Base-by-base conservation (phyloP, 805 yeast species). In the Wickerhamomyces canadensis region DNA sequence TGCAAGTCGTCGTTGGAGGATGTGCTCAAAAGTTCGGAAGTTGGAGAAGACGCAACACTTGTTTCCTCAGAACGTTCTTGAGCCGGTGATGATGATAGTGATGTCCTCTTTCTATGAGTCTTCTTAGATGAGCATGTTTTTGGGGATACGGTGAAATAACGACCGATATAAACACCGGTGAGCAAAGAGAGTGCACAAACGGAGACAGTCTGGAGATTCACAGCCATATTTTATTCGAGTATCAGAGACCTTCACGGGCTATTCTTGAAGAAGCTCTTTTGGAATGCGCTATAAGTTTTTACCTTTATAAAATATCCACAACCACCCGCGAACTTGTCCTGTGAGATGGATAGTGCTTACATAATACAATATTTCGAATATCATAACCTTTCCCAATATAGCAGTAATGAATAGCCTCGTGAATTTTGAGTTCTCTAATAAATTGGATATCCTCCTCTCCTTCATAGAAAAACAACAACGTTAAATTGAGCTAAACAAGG, bases 31-130 rank as follows among this genome's bases (percentile, higher is more conserved):
- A 57, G 61, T 4, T 50, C 60, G 17, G 44, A 51, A 5, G 21
- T 28, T 28, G 31, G 31, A 28, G 31, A 28, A 4, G 31, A 28
- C 6, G 17, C 21, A 17, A 67, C 61, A 70, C 74, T 72, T 44
- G 70, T 29, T 51, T 49, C 26, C 41, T 60, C 13, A 5, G 32
- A 19, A n/a, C n/a, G n/a, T 19, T 29, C 4, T 19, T 24, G 6
- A 14, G 14, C 15, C n/a, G n/a, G n/a, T n/a, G n/a, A n/a, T n/a
- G 30, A 14, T 14, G 30, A 15, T 27, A 78, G 69, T 61, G 78
- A 61, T 51, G 57, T 78, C 19, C 79, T 65, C 61, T 45, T 36
- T 22, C 27, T 29, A 8, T 19, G 14, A 16, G 32, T 5, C 7
- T 29, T 19, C n/a, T n/a, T 28, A 13, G 7, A 11, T 16, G 14